Evolutionary conservation across 1,139 yeast genomes (phyloP), one percentile per base, ranked within the genome.

Genomic region (Pichia cactophila): DNA sequence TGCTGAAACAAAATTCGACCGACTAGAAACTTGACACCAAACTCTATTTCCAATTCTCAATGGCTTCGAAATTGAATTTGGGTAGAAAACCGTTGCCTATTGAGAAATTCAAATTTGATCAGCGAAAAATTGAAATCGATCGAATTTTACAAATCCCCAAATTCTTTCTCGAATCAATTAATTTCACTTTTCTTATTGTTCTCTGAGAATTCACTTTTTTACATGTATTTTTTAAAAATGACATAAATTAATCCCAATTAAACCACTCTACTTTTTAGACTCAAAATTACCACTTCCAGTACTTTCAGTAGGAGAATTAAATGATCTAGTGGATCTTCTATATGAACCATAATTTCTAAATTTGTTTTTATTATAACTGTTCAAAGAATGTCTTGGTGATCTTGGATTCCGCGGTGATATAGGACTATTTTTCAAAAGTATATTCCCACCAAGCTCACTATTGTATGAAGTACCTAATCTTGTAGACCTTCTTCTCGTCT

Each of bases 341-440:
- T 45, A 50, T 4, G 36, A 40, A 28, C 23, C 35, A 35, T 50
- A 50, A 26, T 37, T 45, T 14, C 56, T 41, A 26, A 50, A 52
- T 12, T 49, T 54, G n/a, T 26, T 47, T 17, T 49, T 49, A 6
- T 36, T 35, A 35, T 52, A 48, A 1, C 45, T 16, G 12, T 33
- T 44, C n/a, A 44, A n/a, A 6, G 52, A 46, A 20, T 51, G 52
- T 39, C 50, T 47, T 5, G 56, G 56, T 2, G 54, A 49, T 33
- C 62, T 50, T 11, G 64, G 61, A 8, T 60, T 53, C 42, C 58
- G 51, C 14, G 61, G 60, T 7, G 61, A 54, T n/a, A 58, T 50
- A 5, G 62, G 60, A 36, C 59, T 58, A 11, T 57, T 45, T 5
- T 45, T 45, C 14, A 50, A 37, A 11, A 50, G 37, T 17, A 50